Evolutionary conservation across 2,329 filamentous ascomycete genomes (phyloP).

Genomic region (Colletotrichum sp.): DNA sequence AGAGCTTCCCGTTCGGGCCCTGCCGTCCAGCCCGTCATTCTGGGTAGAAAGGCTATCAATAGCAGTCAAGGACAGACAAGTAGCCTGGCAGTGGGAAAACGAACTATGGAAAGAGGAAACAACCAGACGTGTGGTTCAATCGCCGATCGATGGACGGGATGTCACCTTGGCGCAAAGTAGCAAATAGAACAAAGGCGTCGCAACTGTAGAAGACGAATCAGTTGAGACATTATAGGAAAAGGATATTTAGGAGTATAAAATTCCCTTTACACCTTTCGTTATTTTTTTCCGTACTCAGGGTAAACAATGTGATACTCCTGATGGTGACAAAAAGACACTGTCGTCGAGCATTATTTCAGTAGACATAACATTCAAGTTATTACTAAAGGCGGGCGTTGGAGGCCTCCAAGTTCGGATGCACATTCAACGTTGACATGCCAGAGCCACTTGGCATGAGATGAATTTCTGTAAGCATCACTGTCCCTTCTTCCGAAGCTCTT

Average conservation of each 20-base stretch:
- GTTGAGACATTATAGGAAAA: background rate
- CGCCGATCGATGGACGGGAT: background rate
- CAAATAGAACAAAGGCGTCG: background rate
- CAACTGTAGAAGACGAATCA: background rate
- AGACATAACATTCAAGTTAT: background rate
- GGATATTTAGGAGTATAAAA: rapidly evolving
- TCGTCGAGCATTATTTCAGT: rapidly evolving
- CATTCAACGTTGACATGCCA: background rate
- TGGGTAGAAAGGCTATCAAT: background rate
- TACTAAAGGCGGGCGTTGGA: background rate
- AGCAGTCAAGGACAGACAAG: rapidly evolving
- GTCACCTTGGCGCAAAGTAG: background rate
- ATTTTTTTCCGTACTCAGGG: too few relatives aligned
- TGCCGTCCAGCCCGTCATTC: background rate
- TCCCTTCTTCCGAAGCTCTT: too few relatives aligned
- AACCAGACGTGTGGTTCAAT: background rate
- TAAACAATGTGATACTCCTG: background rate
- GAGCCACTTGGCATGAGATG: background rate
- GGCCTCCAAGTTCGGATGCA: background rate
- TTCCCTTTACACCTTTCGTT: too few relatives aligned
- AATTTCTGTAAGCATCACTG: background rate
- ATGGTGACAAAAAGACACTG: background rate
- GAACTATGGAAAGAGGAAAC: rapidly evolving
- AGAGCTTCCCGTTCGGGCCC: rapidly evolving
- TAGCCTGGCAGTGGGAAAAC: background rate